Conservation (phyloP, 2,329 filamentous ascomycete species). For the Fusarium albosuccineum region DNA sequence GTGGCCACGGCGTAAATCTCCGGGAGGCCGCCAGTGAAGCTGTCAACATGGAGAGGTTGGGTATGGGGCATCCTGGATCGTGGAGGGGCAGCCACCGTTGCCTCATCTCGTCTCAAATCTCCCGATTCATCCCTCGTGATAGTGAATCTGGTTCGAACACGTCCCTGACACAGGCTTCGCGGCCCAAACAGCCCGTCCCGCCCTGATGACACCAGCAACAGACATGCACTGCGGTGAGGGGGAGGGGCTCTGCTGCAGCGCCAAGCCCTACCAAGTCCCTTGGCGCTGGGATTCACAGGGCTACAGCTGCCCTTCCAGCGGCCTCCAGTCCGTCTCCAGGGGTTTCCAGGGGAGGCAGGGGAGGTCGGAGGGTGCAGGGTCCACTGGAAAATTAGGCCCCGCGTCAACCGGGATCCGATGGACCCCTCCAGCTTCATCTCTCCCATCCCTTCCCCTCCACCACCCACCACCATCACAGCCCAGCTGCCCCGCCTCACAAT, state of each 20-base stretch:
- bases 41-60: slow-evolving; percentile 15
- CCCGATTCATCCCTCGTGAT: slow-evolving; percentile 23
- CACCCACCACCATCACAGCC: background rate
- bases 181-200: background rate
- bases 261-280: slow-evolving; percentile 38
- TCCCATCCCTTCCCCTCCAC: background rate
- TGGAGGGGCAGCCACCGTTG: slow-evolving; percentile 6
- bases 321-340: slow-evolving; percentile 33
- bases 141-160: slow-evolving; percentile 23
- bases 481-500: slow-evolving; percentile 22
- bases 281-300: slow-evolving; percentile 22
- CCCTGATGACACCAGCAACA: slow-evolving; percentile 12
- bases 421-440: slow-evolving; percentile 18
- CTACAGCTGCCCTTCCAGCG: slow-evolving; percentile 14
- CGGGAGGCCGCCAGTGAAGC: slow-evolving; percentile 34
- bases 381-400: slow-evolving; percentile 24
- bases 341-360: slow-evolving; percentile 18
- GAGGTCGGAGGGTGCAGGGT: slow-evolving; percentile 12
- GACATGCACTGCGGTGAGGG: slow-evolving; percentile 37
- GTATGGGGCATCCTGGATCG: slow-evolving; percentile 15
- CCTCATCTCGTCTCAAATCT: slow-evolving; percentile 33
- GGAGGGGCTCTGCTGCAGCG: slow-evolving; percentile 37
- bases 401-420: slow-evolving; percentile 3
- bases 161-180: slow-evolving; percentile 5
- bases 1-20: slow-evolving; percentile 8